Evolutionary conservation across 257 asterid genomes (phyloP), one percentile per base, ranked within the genome.

Genomic region (Nicotiana otophora): DNA sequence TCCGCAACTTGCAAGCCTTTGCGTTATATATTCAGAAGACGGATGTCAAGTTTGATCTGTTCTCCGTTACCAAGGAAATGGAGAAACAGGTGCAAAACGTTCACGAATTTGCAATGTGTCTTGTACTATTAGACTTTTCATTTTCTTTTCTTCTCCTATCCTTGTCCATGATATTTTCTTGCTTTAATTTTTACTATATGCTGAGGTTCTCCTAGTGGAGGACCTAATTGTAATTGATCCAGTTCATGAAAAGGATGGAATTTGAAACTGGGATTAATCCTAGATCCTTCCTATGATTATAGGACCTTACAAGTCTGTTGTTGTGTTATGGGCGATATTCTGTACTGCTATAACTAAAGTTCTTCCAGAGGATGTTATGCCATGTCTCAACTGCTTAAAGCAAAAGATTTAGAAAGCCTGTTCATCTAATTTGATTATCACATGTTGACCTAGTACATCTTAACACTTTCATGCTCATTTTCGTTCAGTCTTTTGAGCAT

Each of bases 11-110:
- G 93, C 93, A 94, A 91, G 98, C 97, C 87, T 94, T 94, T 83
- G 98, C 99, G 34, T 84, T 94, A 17, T 96, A 86, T 86, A 92
- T 96, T 94, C 99, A 96, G 85, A 96, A 93, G 92, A 96, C 97
- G 72, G 98, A 96, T 87, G 89, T 96, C 89, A 94, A 88, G 80
- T 96, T 96, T 23, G 99, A 96, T 90, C 91, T 96, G 46, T 94
- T 65, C 86, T 94, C 99, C 57, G 91, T 94, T 69, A 96, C 98
- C 74, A 96, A 91, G 91, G 99, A 96, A 87, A 96, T 96, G 97
- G 99, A 96, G 90, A 96, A 85, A 88, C 99, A 96, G 98, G 98
- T 96, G 81, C 16, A 23, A 16, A 28, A 19, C 58, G 48, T 62
- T 62, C 67, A 14, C 72, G 78, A 80, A 72, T 81, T 83, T 84